A percentile compares a stretch with the other conserved stretches of the same genome.
These are phyloP conservation scores for Clarireedia paspali DNA, from an alignment of 2,329 filamentous ascomycete genomes.

Conservation along the genomic window DNA sequence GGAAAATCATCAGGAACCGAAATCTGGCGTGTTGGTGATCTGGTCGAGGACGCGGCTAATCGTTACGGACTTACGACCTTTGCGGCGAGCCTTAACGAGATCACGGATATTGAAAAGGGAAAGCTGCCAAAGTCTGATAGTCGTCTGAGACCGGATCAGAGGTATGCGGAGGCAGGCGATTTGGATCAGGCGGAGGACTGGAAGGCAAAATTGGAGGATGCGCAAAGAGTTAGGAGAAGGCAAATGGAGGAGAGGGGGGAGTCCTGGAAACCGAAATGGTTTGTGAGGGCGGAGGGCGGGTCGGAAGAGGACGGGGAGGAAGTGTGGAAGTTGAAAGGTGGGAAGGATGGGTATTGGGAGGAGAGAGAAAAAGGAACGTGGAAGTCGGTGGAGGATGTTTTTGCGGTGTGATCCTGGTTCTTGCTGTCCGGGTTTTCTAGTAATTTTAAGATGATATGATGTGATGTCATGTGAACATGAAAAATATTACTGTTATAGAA, in stretches of 20 bases:
- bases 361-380: constrained; percentile 61
- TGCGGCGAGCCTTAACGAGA: constrained; percentile 78
- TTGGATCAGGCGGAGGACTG: constrained; percentile 76
- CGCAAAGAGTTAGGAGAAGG: constrained; percentile 66
- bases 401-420: constrained; percentile 29
- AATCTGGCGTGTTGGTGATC: constrained; percentile 69
- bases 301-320: constrained; percentile 58
- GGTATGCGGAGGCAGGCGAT: constrained; percentile 72
- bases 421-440: no score
- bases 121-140: constrained; percentile 76
- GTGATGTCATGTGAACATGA: neutral
- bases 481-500: neutral
- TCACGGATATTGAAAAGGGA: constrained; percentile 69
- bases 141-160: constrained; percentile 79
- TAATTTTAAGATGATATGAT: neutral
- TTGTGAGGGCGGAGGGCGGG: constrained; percentile 56
- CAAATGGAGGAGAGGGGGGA: constrained; percentile 70
- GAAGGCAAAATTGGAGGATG: constrained; percentile 80
- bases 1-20: constrained; percentile 54
- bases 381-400: constrained; percentile 45
- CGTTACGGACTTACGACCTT: constrained; percentile 87
- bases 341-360: constrained; percentile 92
- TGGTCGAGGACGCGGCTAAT: constrained; percentile 71
- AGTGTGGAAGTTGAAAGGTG: constrained; percentile 67
- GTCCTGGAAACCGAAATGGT: constrained; percentile 73